Conservation (phyloP, 495 filamentous ascomycete species). For the Annulohypoxylon bovei region DNA sequence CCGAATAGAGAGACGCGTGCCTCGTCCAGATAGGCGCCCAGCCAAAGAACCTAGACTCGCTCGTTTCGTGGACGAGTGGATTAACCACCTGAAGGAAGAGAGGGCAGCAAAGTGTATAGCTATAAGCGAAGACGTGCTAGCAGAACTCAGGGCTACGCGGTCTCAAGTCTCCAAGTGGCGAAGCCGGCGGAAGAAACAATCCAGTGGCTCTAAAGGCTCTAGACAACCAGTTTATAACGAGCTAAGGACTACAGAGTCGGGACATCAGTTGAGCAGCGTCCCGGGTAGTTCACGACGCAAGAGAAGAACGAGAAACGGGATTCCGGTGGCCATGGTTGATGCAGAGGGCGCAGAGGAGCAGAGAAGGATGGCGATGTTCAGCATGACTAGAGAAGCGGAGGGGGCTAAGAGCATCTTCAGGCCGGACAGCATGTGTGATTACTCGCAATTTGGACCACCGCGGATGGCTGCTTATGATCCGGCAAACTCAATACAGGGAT, state of each 20-base stretch:
- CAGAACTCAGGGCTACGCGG: slow-evolving; percentile 22
- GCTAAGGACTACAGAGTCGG: slow-evolving; percentile 17
- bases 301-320: slow-evolving; percentile 41
- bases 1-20: slow-evolving; percentile 38
- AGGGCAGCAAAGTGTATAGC: slow-evolving; percentile 27
- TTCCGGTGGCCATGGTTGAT: slow-evolving; percentile 41
- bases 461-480: neutral
- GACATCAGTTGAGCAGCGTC: slow-evolving; percentile 17
- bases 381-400: neutral
- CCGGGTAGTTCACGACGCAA: neutral
- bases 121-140: slow-evolving; percentile 31
- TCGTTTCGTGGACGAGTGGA: slow-evolving; percentile 55
- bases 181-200: slow-evolving; percentile 18
- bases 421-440: slow-evolving; percentile 35
- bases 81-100: slow-evolving; percentile 33
- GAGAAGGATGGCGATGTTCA: slow-evolving; percentile 23
- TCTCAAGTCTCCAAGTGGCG: slow-evolving; percentile 36
- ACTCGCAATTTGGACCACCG: slow-evolving; percentile 10
- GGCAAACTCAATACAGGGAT: neutral
- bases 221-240: slow-evolving; percentile 26
- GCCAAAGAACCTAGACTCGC: slow-evolving; percentile 42
- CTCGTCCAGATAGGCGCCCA: neutral
- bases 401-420: slow-evolving; percentile 33
- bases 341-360: slow-evolving; percentile 32
- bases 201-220: neutral